Percentiles rank a stretch among this genome's conserved stretches.
phyloP scores from a whole-genome alignment of 169 alveolate species.

The Plasmodium adleri region DNA sequence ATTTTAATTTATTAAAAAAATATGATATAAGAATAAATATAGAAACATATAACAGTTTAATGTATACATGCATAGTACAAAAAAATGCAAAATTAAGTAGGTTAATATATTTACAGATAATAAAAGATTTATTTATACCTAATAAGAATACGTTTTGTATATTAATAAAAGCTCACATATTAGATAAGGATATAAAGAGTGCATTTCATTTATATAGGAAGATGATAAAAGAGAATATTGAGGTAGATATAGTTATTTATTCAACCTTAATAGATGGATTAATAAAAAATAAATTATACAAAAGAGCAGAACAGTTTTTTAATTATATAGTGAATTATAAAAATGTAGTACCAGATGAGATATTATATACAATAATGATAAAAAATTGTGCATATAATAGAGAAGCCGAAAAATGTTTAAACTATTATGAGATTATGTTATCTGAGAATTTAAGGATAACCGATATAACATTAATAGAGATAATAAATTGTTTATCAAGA shows the following conservation, averaged over 20 bases:
- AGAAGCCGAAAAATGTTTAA: conserved; percentile 89
- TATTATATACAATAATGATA: conserved; percentile 89
- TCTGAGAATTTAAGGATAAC: conserved; percentile 81
- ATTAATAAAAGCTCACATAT: conserved; percentile 84
- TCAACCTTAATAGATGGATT: conserved; percentile 88
- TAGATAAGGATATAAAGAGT: conserved; percentile 80
- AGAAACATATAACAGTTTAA: conserved; percentile 82
- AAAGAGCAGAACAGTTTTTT: conserved; percentile 87
- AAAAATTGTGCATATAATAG: conserved; percentile 80
- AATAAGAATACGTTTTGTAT: conserved; percentile 84
- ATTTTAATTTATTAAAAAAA: conserved; percentile 74
- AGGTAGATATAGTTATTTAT: conserved; percentile 83
- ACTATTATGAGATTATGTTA: conserved; percentile 86
- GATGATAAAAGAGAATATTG: conserved; percentile 86
- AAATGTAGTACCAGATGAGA: conserved; percentile 88
- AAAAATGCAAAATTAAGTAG: conserved; percentile 82
- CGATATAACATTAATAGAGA: conserved; percentile 85
- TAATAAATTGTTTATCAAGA: conserved; percentile 81
- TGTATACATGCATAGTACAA: conserved; percentile 73
- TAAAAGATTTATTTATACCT: conserved; percentile 83
- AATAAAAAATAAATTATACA: conserved; percentile 72
- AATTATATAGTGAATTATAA: conserved; percentile 87
- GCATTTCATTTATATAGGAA: conserved; percentile 86
- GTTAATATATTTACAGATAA: conserved; percentile 84
- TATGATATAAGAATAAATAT: conserved; percentile 73